Base-by-base conservation (phyloP, 805 yeast genomes). In the Metschnikowia borealis region DNA sequence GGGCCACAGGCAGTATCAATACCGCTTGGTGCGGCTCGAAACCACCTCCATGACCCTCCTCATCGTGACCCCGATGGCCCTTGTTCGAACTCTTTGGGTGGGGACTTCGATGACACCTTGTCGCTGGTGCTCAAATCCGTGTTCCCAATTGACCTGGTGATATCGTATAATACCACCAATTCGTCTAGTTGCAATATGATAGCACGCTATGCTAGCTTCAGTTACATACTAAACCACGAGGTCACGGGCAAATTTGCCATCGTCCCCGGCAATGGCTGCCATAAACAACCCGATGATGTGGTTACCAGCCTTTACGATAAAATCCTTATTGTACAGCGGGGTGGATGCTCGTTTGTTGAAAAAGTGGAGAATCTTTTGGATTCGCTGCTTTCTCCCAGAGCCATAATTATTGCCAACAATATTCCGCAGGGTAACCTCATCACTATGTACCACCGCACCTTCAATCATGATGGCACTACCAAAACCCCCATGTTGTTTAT, bases 401-500 rank as follows among this genome's bases (percentile, higher is more conserved):
- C 81, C 5, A 79, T 82, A 10, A 65, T 83, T n/a, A 73, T 83
- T 7, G 85, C 83, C 32, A 83, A 82, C 59, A 74, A 79, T 57
- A 75, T 69, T 49, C 75, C 76, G 6, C 60, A 62, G 36, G 61
- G 70, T 17, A 77, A 81, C 6, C 67, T 80, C 48, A 70, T 81
- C 21, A 79, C 83, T 21, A 81, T 81, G 85, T 81, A 73, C 59
- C 75, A 81, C 2, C 64, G 70, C 36, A 67, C 67, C 23, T 78
- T 71, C 51, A 72, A 77, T 46, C 71, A 66, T 46, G 73, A 74
- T 42, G 65, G 60, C 15, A 42, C 21, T 23, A 63, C 78, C 36
- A 59, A 55, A 5, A 67, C 77, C 14, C 86, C 87, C 7, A 69
- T 82, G 3, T 63, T 83, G 58, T 80, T 82, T 58, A 74, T 81